Conservation (phyloP, 2,329 filamentous ascomycete species). For the Ceratocystis diversiconidia region DNA sequence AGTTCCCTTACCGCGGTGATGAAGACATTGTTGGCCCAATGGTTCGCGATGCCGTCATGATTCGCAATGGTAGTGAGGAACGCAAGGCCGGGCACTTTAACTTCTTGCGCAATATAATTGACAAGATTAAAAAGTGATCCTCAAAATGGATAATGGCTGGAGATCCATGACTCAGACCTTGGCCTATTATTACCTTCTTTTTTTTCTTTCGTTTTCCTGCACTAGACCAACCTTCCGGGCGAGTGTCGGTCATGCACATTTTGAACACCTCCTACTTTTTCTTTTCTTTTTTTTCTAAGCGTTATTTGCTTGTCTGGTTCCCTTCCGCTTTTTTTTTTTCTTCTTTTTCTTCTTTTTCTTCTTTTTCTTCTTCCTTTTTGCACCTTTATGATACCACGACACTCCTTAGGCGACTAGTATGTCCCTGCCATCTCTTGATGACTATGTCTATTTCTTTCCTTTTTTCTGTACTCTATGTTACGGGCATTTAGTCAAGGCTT, state of each 20-base stretch:
- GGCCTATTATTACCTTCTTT: too few species aligned
- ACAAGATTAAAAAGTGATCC: slow-evolving; percentile 27
- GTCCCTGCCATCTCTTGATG: not conserved
- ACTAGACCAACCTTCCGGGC: not conserved
- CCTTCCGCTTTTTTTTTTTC: not conserved
- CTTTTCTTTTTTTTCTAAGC: not conserved
- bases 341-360: not conserved
- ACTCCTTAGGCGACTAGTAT: slow-evolving; percentile 1
- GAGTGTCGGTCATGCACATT: not conserved
- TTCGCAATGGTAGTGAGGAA: slow-evolving; percentile 32
- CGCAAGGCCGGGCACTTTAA: slow-evolving; percentile 27
- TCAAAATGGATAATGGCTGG: not conserved
- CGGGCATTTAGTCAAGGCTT: not conserved
- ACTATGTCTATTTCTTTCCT: not conserved
- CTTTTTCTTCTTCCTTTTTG: not conserved
- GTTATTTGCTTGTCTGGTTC: not conserved
- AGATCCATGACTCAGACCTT: not conserved
- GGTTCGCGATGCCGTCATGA: slow-evolving; percentile 47
- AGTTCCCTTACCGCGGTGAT: slow-evolving; percentile 78
- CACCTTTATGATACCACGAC: not conserved
- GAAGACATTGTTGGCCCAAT: slow-evolving; percentile 91
- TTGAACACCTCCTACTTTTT: not conserved
- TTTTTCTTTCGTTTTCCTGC: not conserved
- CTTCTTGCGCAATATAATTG: slow-evolving; percentile 37
- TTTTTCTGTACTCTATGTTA: not conserved